Conservation (phyloP, 176 grass and related monocot genomes). For the Zea luxurians region DNA sequence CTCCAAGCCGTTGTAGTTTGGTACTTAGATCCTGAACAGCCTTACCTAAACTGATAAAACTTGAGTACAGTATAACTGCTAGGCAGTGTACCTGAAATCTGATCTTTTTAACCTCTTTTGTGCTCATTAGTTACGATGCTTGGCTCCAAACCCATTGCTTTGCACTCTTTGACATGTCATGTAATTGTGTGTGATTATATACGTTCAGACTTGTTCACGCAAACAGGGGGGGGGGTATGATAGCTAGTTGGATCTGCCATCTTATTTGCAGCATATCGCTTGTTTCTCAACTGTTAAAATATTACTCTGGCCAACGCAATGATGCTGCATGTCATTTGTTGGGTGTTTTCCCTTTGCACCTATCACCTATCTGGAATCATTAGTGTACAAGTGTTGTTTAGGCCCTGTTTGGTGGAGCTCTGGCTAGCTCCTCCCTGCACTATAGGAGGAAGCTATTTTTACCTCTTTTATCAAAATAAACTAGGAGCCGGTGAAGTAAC, state of each 20-base stretch:
- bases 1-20: not conserved
- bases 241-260: not conserved
- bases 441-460: no score
- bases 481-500: no score
- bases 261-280: no score
- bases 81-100: not conserved
- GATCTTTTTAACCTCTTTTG: not conserved
- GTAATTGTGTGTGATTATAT: not conserved
- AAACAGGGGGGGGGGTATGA: not conserved
- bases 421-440: no score
- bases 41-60: not conserved
- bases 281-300: no score
- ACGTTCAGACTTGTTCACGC: not conserved
- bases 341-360: no score
- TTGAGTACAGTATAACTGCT: not conserved
- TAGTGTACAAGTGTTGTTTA: no score
- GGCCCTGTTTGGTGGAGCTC: no score
- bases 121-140: not conserved
- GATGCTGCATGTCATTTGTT: no score
- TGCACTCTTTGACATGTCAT: not conserved
- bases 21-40: not conserved
- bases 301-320: no score
- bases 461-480: no score
- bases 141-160: not conserved
- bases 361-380: no score